These are phyloP conservation scores for Cercospora zeina DNA, from an alignment of 2,329 filamentous ascomycete species.

Conservation along the genomic window DNA sequence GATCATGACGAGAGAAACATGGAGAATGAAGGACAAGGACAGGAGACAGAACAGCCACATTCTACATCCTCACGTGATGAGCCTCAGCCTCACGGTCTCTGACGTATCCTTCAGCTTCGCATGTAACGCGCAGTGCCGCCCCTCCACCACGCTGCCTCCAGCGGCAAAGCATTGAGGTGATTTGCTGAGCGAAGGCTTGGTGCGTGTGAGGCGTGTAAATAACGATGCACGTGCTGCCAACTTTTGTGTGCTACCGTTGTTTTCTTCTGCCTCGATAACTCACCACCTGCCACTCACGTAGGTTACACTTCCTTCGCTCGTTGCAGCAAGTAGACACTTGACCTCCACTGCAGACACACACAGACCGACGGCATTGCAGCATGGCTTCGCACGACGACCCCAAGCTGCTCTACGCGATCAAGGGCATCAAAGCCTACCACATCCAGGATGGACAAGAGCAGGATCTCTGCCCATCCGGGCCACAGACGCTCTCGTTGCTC, in stretches of 20 bases:
- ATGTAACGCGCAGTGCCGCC: slow-evolving; percentile 5
- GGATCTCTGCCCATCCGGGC: slow-evolving; percentile 77
- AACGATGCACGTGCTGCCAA: slow-evolving; percentile 15
- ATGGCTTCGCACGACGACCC: slow-evolving; percentile 57
- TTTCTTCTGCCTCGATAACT: background rate
- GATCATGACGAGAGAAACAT: background rate
- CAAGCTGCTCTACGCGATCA: slow-evolving; percentile 61
- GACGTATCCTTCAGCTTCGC: slow-evolving; percentile 9
- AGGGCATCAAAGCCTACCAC: slow-evolving; percentile 87
- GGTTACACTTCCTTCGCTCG: background rate
- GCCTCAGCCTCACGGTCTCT: slow-evolving; percentile 3
- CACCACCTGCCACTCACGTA: background rate
- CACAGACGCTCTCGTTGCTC: slow-evolving; percentile 86
- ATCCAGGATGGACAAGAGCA: slow-evolving; percentile 84
- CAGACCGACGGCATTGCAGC: slow-evolving; percentile 33
- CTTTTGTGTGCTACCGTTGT: slow-evolving; percentile 3
- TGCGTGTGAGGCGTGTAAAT: background rate
- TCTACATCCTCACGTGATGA: slow-evolving; percentile 1
- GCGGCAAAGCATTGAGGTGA: slow-evolving; percentile 15
- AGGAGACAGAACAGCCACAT: background rate
- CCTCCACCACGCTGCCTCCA: slow-evolving; percentile 12
- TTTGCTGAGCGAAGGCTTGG: slow-evolving; percentile 11
- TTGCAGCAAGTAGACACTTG: background rate
- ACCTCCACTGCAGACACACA: background rate
- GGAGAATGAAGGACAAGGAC: background rate